These are phyloP conservation scores for Lanzia echinophila DNA, from an alignment of 2,329 filamentous ascomycete species.

Conservation along the genomic window DNA sequence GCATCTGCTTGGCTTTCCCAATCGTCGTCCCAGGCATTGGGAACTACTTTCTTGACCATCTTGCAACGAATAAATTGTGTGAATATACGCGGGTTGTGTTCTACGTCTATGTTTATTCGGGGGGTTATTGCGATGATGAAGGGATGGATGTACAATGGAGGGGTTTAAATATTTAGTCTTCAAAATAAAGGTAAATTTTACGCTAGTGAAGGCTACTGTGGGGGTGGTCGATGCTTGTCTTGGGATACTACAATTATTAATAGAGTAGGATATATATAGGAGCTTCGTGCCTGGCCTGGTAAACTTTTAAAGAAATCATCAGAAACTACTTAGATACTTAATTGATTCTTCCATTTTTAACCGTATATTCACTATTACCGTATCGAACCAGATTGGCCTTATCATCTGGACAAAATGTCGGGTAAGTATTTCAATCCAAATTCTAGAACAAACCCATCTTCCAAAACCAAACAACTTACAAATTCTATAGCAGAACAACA, in stretches of 20 bases:
- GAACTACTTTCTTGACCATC: constrained; percentile 42
- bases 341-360: background rate
- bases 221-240: too few relatives aligned
- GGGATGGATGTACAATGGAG: too few relatives aligned
- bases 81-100: background rate
- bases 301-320: too few relatives aligned
- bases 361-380: background rate
- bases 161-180: too few relatives aligned
- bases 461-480: background rate
- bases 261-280: too few relatives aligned
- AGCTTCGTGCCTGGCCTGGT: too few relatives aligned
- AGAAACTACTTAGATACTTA: too few relatives aligned
- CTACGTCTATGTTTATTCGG: background rate
- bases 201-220: too few relatives aligned
- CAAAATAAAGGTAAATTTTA: too few relatives aligned
- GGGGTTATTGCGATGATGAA: background rate
- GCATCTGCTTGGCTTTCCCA: constrained; percentile 76
- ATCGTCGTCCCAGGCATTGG: constrained; percentile 83
- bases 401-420: background rate
- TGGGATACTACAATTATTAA: too few relatives aligned
- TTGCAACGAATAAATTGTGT: background rate
- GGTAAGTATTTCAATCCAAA: constrained; percentile 1
- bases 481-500: background rate
- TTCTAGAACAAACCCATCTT: background rate
- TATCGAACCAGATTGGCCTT: background rate